Evolutionary conservation across 2,329 filamentous ascomycete species (phyloP).

Genomic region (Fusarium multiceps): DNA sequence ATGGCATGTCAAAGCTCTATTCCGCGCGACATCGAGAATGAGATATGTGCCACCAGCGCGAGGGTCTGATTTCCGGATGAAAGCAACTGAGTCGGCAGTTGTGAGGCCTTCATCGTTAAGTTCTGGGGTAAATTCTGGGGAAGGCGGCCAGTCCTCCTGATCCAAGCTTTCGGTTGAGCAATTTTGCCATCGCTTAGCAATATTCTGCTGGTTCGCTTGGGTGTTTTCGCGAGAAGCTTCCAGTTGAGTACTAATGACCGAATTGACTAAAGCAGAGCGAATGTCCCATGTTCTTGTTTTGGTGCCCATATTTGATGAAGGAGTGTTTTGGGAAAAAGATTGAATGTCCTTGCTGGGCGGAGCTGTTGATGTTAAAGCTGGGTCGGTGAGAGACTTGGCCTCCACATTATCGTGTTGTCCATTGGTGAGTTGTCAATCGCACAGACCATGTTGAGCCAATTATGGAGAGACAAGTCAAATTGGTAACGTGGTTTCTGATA

Average conservation of each 20-base stretch:
- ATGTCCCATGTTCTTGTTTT: neutral
- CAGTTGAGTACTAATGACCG: neutral
- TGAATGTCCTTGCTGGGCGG: neutral
- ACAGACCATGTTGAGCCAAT: neutral
- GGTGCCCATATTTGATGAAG: neutral
- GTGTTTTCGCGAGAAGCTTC: neutral
- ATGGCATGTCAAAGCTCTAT: conserved; percentile 2
- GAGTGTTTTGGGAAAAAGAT: neutral
- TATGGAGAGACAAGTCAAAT: neutral
- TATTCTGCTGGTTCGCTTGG: neutral
- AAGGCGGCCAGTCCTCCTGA: neutral
- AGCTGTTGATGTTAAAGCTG: neutral
- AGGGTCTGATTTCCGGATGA: conserved; percentile 2
- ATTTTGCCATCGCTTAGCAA: neutral
- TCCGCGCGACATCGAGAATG: neutral
- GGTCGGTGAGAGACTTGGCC: neutral
- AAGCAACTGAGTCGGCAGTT: neutral
- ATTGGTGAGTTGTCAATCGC: neutral
- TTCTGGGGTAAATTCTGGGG: neutral
- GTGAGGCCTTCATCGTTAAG: neutral
- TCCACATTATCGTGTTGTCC: neutral
- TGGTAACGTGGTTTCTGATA: neutral
- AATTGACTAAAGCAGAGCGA: neutral
- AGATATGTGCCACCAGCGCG: neutral
- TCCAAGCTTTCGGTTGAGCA: neutral